Evolutionary conservation across 1,139 yeast genomes (phyloP).

Genomic region (Meyerozyma elateridarum): DNA sequence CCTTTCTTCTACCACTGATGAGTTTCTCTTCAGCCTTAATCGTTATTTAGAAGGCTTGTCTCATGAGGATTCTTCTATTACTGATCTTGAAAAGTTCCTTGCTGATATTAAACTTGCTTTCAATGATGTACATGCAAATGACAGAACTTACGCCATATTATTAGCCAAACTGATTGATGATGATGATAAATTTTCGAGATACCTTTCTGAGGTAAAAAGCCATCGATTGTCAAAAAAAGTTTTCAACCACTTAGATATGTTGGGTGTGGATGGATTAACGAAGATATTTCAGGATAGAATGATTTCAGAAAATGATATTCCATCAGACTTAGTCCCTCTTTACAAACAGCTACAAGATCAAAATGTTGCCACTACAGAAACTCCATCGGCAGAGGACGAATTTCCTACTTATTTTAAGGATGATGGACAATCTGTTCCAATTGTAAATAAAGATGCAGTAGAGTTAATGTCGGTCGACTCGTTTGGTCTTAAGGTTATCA

Average conservation of each 20-base stretch:
- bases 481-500: constrained; percentile 72
- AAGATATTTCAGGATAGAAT: constrained; percentile 24
- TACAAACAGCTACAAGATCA: constrained; percentile 24
- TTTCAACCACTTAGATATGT: constrained; percentile 61
- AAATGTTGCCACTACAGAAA: constrained; percentile 3
- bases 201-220: constrained; percentile 20
- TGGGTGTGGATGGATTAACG: constrained; percentile 61
- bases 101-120: constrained; percentile 23
- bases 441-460: constrained; percentile 49
- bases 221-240: constrained; percentile 26
- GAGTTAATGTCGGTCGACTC: constrained; percentile 68
- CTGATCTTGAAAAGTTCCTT: constrained; percentile 24
- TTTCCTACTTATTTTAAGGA: constrained; percentile 27
- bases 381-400: constrained; percentile 11
- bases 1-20: constrained; percentile 28
- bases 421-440: constrained; percentile 23
- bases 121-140: constrained; percentile 30
- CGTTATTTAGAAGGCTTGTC: constrained; percentile 35
- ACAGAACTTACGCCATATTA: constrained; percentile 44
- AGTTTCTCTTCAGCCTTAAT: constrained; percentile 33
- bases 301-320: constrained; percentile 28
- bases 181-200: constrained; percentile 26
- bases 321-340: constrained; percentile 28
- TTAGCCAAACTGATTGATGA: constrained; percentile 14
- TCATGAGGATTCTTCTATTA: constrained; percentile 22